Evolutionary conservation across 2,329 filamentous ascomycete species (phyloP), one percentile per base, ranked within the genome.

Genomic region (Parastagonospora avenae): DNA sequence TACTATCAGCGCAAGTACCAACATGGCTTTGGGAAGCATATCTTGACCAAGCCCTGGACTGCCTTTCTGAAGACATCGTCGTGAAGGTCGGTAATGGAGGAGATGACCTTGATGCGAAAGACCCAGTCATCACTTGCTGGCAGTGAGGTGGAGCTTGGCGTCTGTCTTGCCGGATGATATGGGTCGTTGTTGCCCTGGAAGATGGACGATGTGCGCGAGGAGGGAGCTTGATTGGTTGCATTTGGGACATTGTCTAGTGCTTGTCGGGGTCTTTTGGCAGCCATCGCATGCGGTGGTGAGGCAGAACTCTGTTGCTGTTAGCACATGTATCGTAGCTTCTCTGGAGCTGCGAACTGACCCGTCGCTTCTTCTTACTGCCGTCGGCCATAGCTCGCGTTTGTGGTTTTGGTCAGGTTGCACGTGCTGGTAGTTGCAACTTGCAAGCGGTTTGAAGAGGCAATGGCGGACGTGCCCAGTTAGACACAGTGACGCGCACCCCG

Each of bases 11-110:
- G n/a, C n/a, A n/a, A n/a, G n/a, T n/a, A n/a, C n/a, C n/a, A n/a
- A n/a, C n/a, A n/a, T n/a, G n/a, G n/a, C 2, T 63, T 42, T 1
- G 68, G 66, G 14, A 71, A 69, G 40, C 68, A 70, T 2, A 68
- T 61, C 4, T 62, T 50, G 2, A 67, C 52, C 0, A 71, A 48
- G 1, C 63, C 67, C 48, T 62, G 57, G 1, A 69, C 59, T 1
- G 66, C 64, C 4, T 62, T 59, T 27, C 54, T 49, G 38, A 68
- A 61, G 4, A 71, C 19, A 4, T 50, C 60, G 53, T 62, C 59
- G 2, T 47, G n/a, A 5, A 60, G 16, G 12, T 55, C 24, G 0
- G 24, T 48, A 6, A 50, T 32, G 0, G 57, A 55, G 1, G 55
- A 67, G 2, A 65, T 46, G 1, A 70, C 58, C 11, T 67, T 64